phyloP scores from a whole-genome alignment of 2,329 filamentous ascomycete genomes.

The Blastomyces parvus region DNA sequence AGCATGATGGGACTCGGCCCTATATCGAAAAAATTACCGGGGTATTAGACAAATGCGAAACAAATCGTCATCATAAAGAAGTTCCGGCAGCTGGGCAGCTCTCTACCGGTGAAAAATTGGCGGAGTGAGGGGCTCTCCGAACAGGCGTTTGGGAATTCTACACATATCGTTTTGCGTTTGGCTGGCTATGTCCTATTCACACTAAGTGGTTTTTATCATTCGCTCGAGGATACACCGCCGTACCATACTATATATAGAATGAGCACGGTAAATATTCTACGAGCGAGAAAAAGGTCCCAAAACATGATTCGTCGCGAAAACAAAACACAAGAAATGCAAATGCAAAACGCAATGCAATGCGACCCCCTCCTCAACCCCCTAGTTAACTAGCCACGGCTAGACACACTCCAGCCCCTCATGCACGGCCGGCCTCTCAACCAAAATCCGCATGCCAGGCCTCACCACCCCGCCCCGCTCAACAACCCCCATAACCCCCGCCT shows the following conservation, averaged over 20 bases:
- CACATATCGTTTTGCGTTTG: background rate
- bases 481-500: constrained; percentile 20
- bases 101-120: background rate
- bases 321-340: too few species aligned
- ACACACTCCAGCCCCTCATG: constrained; percentile 15
- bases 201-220: background rate
- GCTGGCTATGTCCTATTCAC: background rate
- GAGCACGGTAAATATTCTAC: background rate
- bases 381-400: background rate
- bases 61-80: background rate
- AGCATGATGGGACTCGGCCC: constrained; percentile 13
- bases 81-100: too few species aligned
- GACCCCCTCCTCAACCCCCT: background rate
- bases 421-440: constrained; percentile 16
- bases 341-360: too few species aligned
- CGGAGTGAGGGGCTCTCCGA: background rate
- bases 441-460: constrained; percentile 18
- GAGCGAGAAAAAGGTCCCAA: background rate
- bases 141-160: background rate
- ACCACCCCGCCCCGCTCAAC: constrained; percentile 19
- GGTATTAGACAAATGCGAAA: background rate
- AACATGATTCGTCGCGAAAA: background rate
- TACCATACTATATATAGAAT: background rate
- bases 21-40: constrained; percentile 11
- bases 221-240: background rate